Conservation (phyloP, 2,329 filamentous ascomycete species). For the Talaromyces sp. region DNA sequence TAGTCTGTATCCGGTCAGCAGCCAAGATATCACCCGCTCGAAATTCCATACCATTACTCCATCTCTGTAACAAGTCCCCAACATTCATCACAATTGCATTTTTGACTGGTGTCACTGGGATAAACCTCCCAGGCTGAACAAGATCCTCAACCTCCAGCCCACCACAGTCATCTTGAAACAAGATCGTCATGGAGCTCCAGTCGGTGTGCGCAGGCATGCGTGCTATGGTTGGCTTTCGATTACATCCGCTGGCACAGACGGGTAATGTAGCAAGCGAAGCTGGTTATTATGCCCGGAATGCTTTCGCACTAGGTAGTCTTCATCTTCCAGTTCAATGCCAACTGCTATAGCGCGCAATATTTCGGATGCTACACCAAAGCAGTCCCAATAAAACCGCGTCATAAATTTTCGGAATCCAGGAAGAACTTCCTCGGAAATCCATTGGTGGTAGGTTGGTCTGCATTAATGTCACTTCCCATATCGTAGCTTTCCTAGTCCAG, state of each 20-base stretch:
- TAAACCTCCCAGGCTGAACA: constrained; percentile 27
- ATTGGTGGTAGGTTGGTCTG: constrained; percentile 68
- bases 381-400: background rate
- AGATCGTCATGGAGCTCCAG: constrained; percentile 52
- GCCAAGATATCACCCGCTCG: background rate
- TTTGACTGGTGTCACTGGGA: constrained; percentile 38
- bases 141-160: background rate
- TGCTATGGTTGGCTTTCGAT: constrained; percentile 44
- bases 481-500: constrained; percentile 53
- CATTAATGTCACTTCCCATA: constrained; percentile 58
- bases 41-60: background rate
- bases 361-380: background rate
- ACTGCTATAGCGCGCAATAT: constrained; percentile 29
- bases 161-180: constrained; percentile 48
- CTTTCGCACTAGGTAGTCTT: constrained; percentile 44
- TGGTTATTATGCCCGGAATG: constrained; percentile 57
- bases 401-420: constrained; percentile 58
- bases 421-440: constrained; percentile 61
- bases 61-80: background rate
- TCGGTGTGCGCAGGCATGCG: constrained; percentile 53
- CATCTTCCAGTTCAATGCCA: constrained; percentile 47
- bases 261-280: constrained; percentile 59
- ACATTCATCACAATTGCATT: constrained; percentile 22
- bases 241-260: constrained; percentile 43
- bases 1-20: constrained; percentile 34